Conservation (phyloP, 176 grass and related monocot species). For the Oropetium thomaeum region DNA sequence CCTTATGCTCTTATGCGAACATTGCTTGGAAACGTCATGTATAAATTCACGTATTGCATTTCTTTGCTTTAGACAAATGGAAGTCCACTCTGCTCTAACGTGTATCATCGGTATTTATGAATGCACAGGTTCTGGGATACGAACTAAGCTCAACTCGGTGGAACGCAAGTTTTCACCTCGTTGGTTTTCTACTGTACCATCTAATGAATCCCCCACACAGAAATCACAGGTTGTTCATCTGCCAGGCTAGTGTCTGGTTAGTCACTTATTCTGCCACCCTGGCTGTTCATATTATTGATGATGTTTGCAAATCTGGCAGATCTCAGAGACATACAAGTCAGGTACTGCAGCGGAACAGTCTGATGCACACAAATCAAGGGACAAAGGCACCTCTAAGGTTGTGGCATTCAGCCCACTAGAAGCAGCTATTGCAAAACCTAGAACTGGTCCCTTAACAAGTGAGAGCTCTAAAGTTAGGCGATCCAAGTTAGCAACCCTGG, state of each 20-base stretch:
- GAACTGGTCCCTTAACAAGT: constrained; percentile 56
- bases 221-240: constrained; percentile 37
- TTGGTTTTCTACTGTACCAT: constrained; percentile 42
- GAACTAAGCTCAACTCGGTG: constrained; percentile 22
- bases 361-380: constrained; percentile 23
- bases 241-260: constrained; percentile 7
- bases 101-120: constrained; percentile 5
- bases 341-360: constrained; percentile 24
- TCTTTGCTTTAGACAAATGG: constrained; percentile 6
- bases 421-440: constrained; percentile 42
- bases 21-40: not conserved
- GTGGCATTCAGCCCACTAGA: constrained; percentile 75
- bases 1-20: not conserved
- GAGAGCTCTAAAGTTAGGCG: constrained; percentile 76
- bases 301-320: constrained; percentile 31
- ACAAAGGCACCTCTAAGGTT: constrained; percentile 45
- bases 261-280: constrained; percentile 13
- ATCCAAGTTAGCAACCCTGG: constrained; percentile 51
- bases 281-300: constrained; percentile 14
- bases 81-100: constrained; percentile 1
- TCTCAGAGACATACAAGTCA: constrained; percentile 34
- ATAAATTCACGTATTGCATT: not conserved
- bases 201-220: constrained; percentile 40
- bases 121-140: constrained; percentile 37
- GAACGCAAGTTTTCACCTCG: constrained; percentile 33